Evolutionary conservation across 306 rosid species (phyloP).

Genomic region (Casuarina glauca): DNA sequence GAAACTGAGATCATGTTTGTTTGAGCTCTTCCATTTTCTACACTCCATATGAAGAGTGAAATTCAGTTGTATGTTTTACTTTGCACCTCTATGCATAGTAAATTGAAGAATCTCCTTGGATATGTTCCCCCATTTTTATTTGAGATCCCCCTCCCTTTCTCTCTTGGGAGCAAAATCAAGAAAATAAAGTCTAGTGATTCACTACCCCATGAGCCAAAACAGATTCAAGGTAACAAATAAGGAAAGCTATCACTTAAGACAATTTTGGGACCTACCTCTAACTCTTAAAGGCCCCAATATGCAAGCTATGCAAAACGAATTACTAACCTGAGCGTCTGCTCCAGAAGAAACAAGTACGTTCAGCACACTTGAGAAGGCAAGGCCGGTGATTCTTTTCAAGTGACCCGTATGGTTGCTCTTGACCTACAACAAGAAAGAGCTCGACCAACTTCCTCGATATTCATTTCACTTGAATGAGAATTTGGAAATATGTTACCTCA

Average conservation of each 20-base stretch:
- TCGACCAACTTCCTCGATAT: background rate
- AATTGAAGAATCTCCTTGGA: background rate
- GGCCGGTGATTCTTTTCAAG: slow-evolving; percentile 60
- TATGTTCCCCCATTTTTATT: background rate
- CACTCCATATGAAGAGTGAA: background rate
- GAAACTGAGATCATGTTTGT: background rate
- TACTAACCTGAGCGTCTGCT: slow-evolving; percentile 60
- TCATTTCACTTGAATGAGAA: background rate
- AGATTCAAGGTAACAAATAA: background rate
- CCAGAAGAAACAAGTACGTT: slow-evolving; percentile 62
- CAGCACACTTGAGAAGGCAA: slow-evolving; percentile 54
- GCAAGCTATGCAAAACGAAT: background rate
- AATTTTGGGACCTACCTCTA: background rate
- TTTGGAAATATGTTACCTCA: slow-evolving; percentile 39
- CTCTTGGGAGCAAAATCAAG: background rate
- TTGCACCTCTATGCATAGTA: background rate
- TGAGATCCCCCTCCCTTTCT: background rate
- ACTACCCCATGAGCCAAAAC: background rate
- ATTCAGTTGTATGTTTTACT: background rate
- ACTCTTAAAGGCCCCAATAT: background rate
- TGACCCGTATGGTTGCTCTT: slow-evolving; percentile 65
- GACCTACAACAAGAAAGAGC: slow-evolving; percentile 44
- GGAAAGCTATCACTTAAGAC: background rate
- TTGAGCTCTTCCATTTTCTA: background rate
- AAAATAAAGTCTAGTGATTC: background rate